phyloP scores from a whole-genome alignment of 2,329 filamentous ascomycete species.

The Aspergillus tubingensis region DNA sequence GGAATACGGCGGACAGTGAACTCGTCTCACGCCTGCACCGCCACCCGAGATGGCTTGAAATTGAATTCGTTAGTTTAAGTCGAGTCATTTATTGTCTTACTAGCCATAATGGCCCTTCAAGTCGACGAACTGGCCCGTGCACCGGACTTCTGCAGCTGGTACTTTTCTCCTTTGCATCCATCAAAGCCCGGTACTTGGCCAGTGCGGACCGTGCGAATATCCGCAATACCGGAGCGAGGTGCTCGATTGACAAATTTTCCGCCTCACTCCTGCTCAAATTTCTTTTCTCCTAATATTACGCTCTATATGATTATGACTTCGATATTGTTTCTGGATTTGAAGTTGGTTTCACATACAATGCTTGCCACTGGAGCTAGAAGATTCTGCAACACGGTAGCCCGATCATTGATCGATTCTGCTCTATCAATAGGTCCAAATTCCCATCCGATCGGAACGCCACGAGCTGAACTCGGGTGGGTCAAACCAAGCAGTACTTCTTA shows the following conservation, averaged over 20 bases:
- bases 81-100: background rate
- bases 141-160: background rate
- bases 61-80: background rate
- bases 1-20: background rate
- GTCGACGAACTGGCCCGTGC: background rate
- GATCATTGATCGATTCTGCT: background rate
- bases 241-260: conserved; percentile 7
- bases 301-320: background rate
- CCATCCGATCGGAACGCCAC: background rate
- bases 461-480: background rate
- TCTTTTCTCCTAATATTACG: background rate
- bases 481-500: background rate
- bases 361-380: background rate
- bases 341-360: background rate
- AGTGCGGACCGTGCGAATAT: background rate
- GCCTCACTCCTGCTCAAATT: background rate
- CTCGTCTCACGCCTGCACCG: background rate
- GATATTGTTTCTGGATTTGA: background rate
- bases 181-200: background rate
- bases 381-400: background rate
- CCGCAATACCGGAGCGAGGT: background rate
- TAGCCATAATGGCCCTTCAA: background rate
- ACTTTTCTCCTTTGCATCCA: background rate
- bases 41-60: background rate
- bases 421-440: background rate